Conservation (phyloP, 1,139 yeast genomes). For the Lodderomyces pseudojiufengensis region DNA sequence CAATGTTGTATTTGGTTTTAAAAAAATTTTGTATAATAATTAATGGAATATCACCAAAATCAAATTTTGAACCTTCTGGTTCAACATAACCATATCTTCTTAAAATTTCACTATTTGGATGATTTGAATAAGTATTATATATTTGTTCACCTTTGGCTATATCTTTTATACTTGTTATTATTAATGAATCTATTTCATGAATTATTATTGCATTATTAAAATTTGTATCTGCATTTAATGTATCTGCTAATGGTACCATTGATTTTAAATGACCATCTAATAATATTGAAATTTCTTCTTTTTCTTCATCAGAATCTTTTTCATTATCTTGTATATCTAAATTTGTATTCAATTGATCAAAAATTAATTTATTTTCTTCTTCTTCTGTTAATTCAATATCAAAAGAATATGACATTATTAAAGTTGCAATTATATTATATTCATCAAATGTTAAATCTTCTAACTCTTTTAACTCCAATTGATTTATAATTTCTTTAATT, state of each 20-base stretch:
- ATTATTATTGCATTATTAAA: slow-evolving; percentile 72
- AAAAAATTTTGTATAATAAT: slow-evolving; percentile 33
- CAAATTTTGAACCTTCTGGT: slow-evolving; percentile 65
- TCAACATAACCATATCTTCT: slow-evolving; percentile 93
- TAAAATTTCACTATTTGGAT: slow-evolving; percentile 82
- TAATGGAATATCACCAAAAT: slow-evolving; percentile 73
- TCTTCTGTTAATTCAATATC: slow-evolving; percentile 28
- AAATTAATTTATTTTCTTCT: slow-evolving; percentile 12
- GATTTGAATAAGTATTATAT: slow-evolving; percentile 85
- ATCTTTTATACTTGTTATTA: slow-evolving; percentile 65
- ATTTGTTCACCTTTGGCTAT: slow-evolving; percentile 70
- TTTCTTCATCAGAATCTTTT: slow-evolving; percentile 4
- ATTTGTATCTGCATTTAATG: slow-evolving; percentile 79
- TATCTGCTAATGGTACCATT: slow-evolving; percentile 92
- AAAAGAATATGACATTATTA: slow-evolving; percentile 46
- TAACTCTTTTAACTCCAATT: slow-evolving; percentile 20
- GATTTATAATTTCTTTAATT: slow-evolving; percentile 21
- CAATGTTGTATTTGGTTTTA: slow-evolving; percentile 20
- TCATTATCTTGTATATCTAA: slow-evolving; percentile 2
- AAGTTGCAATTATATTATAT: slow-evolving; percentile 67
- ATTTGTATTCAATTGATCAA: neutral
- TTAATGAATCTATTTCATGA: slow-evolving; percentile 44
- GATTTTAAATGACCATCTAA: slow-evolving; percentile 59
- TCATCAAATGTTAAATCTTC: slow-evolving; percentile 44
- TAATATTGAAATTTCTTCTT: slow-evolving; percentile 9